Percentiles rank a stretch among this genome's conserved stretches.
These are phyloP conservation scores for Medicago lupulina DNA, from an alignment of 306 rosid species.

Conservation along the genomic window DNA sequence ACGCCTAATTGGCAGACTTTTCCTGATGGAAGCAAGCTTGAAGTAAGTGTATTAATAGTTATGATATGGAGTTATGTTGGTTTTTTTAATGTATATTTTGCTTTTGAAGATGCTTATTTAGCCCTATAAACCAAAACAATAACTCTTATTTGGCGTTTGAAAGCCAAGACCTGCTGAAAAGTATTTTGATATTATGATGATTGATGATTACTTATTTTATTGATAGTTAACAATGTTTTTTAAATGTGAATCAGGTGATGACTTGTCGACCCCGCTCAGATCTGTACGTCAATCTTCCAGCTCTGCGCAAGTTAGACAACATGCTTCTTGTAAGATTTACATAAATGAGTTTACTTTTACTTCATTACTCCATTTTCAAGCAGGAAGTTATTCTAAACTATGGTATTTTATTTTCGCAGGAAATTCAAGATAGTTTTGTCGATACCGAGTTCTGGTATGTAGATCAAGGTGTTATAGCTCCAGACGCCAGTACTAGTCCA, in stretches of 20 bases:
- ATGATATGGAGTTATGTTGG: neutral
- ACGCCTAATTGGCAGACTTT: conserved; percentile 81
- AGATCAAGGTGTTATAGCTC: conserved; percentile 84
- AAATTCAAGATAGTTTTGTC: conserved; percentile 75
- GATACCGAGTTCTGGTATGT: conserved; percentile 91
- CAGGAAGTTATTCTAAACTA: conserved; percentile 40
- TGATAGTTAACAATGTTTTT: conserved; percentile 8
- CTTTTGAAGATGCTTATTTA: conserved; percentile 8
- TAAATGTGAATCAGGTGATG: conserved; percentile 75
- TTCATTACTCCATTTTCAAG: conserved; percentile 23
- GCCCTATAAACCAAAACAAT: neutral
- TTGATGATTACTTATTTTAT: conserved; percentile 1
- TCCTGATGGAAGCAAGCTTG: conserved; percentile 86
- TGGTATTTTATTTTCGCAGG: conserved; percentile 55
- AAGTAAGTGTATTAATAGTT: conserved; percentile 50
- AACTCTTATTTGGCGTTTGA: too few species aligned
- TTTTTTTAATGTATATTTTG: neutral
- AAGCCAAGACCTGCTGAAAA: too few species aligned
- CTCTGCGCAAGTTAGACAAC: conserved; percentile 89
- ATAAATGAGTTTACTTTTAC: conserved; percentile 18
- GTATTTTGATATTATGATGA: neutral
- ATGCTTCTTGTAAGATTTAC: conserved; percentile 88
- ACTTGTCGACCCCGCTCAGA: conserved; percentile 88
- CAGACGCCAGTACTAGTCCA: conserved; percentile 72
- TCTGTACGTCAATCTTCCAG: conserved; percentile 93